Evolutionary conservation across 2,329 filamentous ascomycete genomes (phyloP).

Genomic region (Ceratocystis alfenasii): DNA sequence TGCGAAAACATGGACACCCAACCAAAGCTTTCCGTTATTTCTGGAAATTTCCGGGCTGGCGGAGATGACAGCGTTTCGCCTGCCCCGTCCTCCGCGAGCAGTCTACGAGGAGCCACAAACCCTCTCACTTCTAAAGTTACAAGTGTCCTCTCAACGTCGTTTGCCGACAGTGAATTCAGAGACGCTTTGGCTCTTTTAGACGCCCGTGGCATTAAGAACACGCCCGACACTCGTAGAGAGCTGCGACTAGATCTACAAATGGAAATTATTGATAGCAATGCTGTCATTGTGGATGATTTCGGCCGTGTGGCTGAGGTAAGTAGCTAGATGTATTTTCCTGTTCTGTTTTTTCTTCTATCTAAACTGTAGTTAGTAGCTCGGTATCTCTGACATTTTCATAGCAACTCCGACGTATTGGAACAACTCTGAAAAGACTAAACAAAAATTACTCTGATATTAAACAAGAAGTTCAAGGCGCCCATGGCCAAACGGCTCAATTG

Average conservation of each 20-base stretch:
- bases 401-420: constrained; percentile 78
- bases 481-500: constrained; percentile 59
- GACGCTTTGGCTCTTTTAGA: constrained; percentile 74
- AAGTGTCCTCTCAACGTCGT: constrained; percentile 77
- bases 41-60: neutral
- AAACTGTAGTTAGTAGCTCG: neutral
- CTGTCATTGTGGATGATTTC: constrained; percentile 76
- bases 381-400: constrained; percentile 29
- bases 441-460: constrained; percentile 71
- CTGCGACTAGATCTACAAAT: constrained; percentile 75
- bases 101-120: constrained; percentile 28
- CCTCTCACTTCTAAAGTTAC: constrained; percentile 73
- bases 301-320: constrained; percentile 74
- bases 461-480: constrained; percentile 60
- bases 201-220: constrained; percentile 57
- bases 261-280: constrained; percentile 88
- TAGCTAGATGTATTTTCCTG: constrained; percentile 12
- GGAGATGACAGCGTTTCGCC: constrained; percentile 23
- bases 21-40: constrained; percentile 10
- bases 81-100: constrained; percentile 29
- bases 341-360: neutral
- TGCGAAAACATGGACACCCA: constrained; percentile 14
- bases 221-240: constrained; percentile 63
- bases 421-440: constrained; percentile 66
- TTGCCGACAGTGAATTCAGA: constrained; percentile 82